These are phyloP conservation scores for Apophysomyces variabilis DNA, from an alignment of 371 early-diverging fungal genomes.

Conservation along the genomic window DNA sequence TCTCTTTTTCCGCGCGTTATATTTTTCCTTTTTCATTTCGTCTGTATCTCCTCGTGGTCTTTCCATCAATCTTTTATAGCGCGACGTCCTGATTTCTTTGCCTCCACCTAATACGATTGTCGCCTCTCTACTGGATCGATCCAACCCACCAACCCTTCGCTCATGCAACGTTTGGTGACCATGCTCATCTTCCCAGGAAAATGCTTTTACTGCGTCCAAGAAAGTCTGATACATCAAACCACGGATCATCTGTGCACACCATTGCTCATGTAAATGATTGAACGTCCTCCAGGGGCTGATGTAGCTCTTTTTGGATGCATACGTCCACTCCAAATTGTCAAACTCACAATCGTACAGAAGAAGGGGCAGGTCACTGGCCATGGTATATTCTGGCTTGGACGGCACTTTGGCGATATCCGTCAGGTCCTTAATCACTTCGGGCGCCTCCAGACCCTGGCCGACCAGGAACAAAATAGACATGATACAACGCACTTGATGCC, in stretches of 20 bases:
- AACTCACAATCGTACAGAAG: constrained; percentile 90
- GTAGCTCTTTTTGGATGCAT: constrained; percentile 28
- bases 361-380: constrained; percentile 87
- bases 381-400: constrained; percentile 48
- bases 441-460: constrained; percentile 61
- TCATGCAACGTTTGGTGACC: not conserved
- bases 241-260: constrained; percentile 58
- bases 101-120: constrained; percentile 46
- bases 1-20: constrained; percentile 41
- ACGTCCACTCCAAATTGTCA: constrained; percentile 60
- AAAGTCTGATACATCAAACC: constrained; percentile 35
- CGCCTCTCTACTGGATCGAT: constrained; percentile 16
- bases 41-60: constrained; percentile 50
- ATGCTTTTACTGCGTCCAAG: not conserved
- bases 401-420: constrained; percentile 39
- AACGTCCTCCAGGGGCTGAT: constrained; percentile 32
- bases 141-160: constrained; percentile 9
- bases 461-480: constrained; percentile 89
- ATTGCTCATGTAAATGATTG: constrained; percentile 53
- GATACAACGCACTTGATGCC: constrained; percentile 98
- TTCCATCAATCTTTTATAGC: constrained; percentile 35
- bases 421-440: constrained; percentile 44
- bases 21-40: constrained; percentile 49
- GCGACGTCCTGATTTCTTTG: constrained; percentile 25
- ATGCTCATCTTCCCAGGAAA: constrained; percentile 17